A percentile compares a stretch with the other conserved stretches of the same genome.
phyloP scores from a whole-genome alignment of 164 flowering plant species.

The Tetracentron sinense region DNA sequence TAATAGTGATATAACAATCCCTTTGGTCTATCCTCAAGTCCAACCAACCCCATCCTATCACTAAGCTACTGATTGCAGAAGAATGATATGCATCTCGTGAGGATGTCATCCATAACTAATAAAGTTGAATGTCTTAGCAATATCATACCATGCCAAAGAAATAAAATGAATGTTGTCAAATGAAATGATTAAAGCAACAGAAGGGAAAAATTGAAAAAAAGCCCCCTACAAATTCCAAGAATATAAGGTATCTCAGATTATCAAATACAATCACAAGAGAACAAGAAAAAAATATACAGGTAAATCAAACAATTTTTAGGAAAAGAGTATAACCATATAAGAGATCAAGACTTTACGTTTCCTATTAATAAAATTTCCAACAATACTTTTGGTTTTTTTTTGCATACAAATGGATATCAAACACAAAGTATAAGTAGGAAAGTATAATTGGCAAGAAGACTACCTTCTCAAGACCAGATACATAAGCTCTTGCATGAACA shows the following conservation, averaged over 20 bases:
- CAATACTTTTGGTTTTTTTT: neutral
- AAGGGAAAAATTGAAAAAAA: too few relatives aligned
- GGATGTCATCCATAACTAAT: neutral
- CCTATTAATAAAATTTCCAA: neutral
- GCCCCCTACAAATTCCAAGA: too few relatives aligned
- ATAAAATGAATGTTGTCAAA: neutral
- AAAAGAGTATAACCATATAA: neutral
- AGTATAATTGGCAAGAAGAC: neutral
- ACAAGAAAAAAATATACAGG: neutral
- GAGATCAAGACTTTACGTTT: neutral
- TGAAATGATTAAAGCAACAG: neutral
- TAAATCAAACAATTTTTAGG: neutral
- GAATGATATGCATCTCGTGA: neutral
- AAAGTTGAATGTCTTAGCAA: neutral
- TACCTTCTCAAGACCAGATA: conserved; percentile 86
- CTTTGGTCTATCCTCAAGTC: too few relatives aligned
- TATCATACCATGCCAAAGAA: neutral
- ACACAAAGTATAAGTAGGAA: conserved; percentile 1
- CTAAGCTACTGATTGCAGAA: neutral
- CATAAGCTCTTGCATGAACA: conserved; percentile 78
- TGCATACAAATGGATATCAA: neutral
- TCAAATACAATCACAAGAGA: neutral
- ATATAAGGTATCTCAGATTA: too few relatives aligned
- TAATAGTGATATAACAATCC: too few relatives aligned
- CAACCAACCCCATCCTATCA: neutral